phyloP scores from a whole-genome alignment of 768 basidiomycete species.

The Suillus clintonianus region DNA sequence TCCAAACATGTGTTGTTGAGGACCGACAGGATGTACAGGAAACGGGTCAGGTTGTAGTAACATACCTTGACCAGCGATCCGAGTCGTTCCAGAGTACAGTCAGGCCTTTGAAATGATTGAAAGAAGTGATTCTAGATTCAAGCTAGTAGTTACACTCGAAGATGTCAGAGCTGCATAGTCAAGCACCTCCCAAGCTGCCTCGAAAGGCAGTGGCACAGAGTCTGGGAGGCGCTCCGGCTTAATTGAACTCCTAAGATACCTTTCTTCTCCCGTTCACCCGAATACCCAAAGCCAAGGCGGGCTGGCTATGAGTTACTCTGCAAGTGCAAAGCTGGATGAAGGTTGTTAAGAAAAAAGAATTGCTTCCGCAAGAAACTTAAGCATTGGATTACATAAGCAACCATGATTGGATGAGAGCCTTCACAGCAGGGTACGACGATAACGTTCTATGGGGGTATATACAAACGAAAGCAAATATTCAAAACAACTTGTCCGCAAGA shows the following conservation, averaged over 20 bases:
- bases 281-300: slow-evolving; percentile 53
- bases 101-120: neutral
- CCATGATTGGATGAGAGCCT: neutral
- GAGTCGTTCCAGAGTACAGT: neutral
- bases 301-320: slow-evolving; percentile 58
- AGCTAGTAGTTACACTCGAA: neutral
- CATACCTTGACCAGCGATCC: neutral
- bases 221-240: slow-evolving; percentile 74
- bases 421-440: neutral
- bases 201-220: slow-evolving; percentile 35
- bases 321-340: slow-evolving; percentile 30
- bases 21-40: neutral
- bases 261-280: slow-evolving; percentile 44
- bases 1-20: neutral
- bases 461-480: neutral
- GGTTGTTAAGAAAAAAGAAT: slow-evolving; percentile 13
- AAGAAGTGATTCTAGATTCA: neutral
- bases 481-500: neutral
- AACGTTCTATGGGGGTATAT: slow-evolving; percentile 34
- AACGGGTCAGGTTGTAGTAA: neutral
- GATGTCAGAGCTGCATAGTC: slow-evolving; percentile 74
- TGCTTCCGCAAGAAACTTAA: neutral
- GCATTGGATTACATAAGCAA: neutral
- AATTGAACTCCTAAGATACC: slow-evolving; percentile 56
- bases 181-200: slow-evolving; percentile 58